Evolutionary conservation across 345 rosid species (phyloP).

Genomic region (Salix udensis): DNA sequence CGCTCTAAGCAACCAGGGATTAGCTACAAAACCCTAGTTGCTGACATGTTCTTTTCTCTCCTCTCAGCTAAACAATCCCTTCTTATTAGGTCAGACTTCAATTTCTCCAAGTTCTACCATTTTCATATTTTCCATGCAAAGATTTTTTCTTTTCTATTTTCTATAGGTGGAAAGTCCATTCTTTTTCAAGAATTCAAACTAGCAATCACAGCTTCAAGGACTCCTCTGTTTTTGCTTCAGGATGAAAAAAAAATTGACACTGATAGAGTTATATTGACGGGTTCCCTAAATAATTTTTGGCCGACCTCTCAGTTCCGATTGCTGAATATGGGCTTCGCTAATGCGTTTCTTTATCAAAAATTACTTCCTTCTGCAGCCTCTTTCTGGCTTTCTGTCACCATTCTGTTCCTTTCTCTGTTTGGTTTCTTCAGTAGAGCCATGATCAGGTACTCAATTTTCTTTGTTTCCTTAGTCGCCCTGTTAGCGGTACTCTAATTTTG

Average conservation of each 20-base stretch:
- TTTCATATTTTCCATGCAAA: constrained; percentile 15
- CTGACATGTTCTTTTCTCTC: constrained; percentile 64
- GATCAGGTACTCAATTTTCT: constrained; percentile 35
- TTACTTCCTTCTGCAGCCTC: constrained; percentile 27
- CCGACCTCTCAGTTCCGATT: constrained; percentile 19
- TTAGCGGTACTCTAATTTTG: neutral
- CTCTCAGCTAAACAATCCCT: constrained; percentile 15
- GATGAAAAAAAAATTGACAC: constrained; percentile 13
- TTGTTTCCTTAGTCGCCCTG: neutral
- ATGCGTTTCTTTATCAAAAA: constrained; percentile 23
- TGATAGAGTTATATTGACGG: constrained; percentile 39
- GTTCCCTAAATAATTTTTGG: constrained; percentile 15
- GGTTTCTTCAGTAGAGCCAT: constrained; percentile 28
- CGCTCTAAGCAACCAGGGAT: constrained; percentile 55
- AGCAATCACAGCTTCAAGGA: constrained; percentile 32
- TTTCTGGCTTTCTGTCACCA: constrained; percentile 44
- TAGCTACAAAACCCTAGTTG: constrained; percentile 40
- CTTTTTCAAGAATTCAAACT: constrained; percentile 37
- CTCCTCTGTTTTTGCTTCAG: constrained; percentile 41
- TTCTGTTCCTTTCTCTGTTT: constrained; percentile 43
- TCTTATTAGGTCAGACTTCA: constrained; percentile 55
- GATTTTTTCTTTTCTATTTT: constrained; percentile 22
- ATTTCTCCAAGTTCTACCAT: constrained; percentile 29
- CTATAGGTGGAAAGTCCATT: constrained; percentile 59
- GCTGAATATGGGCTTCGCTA: constrained; percentile 35